Percentiles rank a stretch among this genome's conserved stretches.
Evolutionary conservation across 2,329 filamentous ascomycete genomes (phyloP).

Genomic region (Leptographium galeiforme): DNA sequence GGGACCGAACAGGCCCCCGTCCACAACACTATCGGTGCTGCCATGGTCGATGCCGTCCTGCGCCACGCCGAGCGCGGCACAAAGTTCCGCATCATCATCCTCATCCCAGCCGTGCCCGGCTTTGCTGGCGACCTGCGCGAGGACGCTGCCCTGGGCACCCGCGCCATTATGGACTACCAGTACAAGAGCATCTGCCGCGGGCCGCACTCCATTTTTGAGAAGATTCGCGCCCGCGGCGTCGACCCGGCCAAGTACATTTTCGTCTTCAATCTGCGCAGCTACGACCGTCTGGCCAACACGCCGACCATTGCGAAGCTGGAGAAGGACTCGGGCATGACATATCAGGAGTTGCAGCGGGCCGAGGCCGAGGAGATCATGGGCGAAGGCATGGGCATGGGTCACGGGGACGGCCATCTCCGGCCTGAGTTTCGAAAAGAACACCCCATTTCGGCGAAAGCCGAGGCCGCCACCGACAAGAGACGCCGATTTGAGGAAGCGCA

Average conservation of each 20-base stretch:
- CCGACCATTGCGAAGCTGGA: slow-evolving; percentile 61
- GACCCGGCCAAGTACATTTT: slow-evolving; percentile 75
- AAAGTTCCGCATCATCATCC: slow-evolving; percentile 73
- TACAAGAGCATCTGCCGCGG: slow-evolving; percentile 93
- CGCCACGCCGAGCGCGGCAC: slow-evolving; percentile 66
- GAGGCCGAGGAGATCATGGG: slow-evolving; percentile 83
- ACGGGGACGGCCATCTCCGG: slow-evolving; percentile 33
- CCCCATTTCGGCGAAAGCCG: slow-evolving; percentile 24
- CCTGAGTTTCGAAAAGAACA: slow-evolving; percentile 11
- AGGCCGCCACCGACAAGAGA: slow-evolving; percentile 32
- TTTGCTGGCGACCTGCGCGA: slow-evolving; percentile 85
- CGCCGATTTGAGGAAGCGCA: slow-evolving; percentile 33
- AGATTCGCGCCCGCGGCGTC: slow-evolving; percentile 57
- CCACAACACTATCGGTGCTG: slow-evolving; percentile 72
- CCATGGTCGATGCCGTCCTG: slow-evolving; percentile 85
- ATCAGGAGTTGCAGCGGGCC: slow-evolving; percentile 75
- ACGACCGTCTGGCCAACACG: slow-evolving; percentile 82
- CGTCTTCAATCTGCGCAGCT: slow-evolving; percentile 85
- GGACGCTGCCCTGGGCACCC: slow-evolving; percentile 69
- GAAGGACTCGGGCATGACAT: slow-evolving; percentile 63
- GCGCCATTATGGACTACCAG: slow-evolving; percentile 97
- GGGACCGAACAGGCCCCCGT: slow-evolving; percentile 77
- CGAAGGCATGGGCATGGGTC: slow-evolving; percentile 47
- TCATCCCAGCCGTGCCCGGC: slow-evolving; percentile 85
- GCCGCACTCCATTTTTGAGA: slow-evolving; percentile 77